Evolutionary conservation across 305 asterid genomes (phyloP).

Genomic region (Withania somnifera): DNA sequence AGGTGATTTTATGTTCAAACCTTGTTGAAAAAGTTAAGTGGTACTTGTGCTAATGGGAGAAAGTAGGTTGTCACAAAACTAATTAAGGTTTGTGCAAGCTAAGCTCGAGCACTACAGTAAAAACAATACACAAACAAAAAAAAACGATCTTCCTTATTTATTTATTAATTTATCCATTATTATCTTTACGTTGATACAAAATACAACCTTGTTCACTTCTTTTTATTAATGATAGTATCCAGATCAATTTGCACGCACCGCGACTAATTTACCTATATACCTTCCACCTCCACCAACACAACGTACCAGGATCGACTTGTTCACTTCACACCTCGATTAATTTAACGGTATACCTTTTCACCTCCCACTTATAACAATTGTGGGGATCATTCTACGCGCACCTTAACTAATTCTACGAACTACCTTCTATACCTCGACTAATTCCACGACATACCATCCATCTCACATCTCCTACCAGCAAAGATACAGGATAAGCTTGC

Average conservation of each 20-base stretch:
- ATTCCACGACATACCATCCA: too few relatives aligned
- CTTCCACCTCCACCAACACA: neutral
- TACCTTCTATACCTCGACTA: neutral
- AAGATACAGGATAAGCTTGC: too few relatives aligned
- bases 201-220: neutral
- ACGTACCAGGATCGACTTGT: too few relatives aligned
- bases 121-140: neutral
- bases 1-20: neutral
- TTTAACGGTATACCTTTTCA: neutral
- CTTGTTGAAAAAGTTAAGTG: neutral
- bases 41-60: neutral
- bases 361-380: neutral
- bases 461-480: too few relatives aligned
- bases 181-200: neutral
- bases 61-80: neutral
- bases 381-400: too few relatives aligned
- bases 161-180: neutral
- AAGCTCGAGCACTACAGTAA: neutral
- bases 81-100: neutral
- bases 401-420: neutral
- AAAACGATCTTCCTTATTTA: neutral
- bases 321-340: neutral
- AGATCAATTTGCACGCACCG: neutral
- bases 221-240: neutral
- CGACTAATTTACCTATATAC: neutral